Percentiles rank a stretch among this genome's conserved stretches.
Conservation (phyloP, 148 eudicot species). For the Rhododendron williamsianum region DNA sequence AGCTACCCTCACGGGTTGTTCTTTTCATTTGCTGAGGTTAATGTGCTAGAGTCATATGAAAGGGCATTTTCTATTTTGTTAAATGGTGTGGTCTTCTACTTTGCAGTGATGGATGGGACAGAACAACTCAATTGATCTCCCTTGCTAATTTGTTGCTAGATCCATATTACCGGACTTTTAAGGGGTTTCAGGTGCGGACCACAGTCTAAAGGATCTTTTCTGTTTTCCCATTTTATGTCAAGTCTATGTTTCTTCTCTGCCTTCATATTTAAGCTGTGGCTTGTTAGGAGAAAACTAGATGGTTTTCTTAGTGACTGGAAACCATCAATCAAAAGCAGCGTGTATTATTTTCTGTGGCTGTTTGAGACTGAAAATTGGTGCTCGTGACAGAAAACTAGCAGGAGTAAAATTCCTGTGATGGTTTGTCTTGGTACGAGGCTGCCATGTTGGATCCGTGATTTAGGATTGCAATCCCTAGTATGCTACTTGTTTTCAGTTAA, state of each 20-base stretch:
- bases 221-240: neutral
- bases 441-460: neutral
- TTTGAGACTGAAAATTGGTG: neutral
- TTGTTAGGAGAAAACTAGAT: neutral
- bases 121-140: constrained; percentile 94
- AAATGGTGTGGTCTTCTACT: constrained; percentile 6
- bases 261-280: constrained; percentile 1
- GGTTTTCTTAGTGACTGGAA: neutral
- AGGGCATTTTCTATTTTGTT: neutral
- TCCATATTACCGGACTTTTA: constrained; percentile 91
- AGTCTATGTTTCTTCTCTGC: constrained; percentile 5
- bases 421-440: neutral
- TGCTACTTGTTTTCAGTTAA: constrained; percentile 1
- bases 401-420: neutral
- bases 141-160: constrained; percentile 91
- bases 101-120: constrained; percentile 98
- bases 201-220: neutral
- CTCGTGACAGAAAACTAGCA: neutral
- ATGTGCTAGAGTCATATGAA: neutral
- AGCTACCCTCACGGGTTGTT: neutral
- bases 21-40: neutral
- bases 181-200: constrained; percentile 85
- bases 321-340: neutral
- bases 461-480: neutral
- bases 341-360: neutral